Conservation (phyloP, 164 flowering plant genomes). For the Santalum album region DNA sequence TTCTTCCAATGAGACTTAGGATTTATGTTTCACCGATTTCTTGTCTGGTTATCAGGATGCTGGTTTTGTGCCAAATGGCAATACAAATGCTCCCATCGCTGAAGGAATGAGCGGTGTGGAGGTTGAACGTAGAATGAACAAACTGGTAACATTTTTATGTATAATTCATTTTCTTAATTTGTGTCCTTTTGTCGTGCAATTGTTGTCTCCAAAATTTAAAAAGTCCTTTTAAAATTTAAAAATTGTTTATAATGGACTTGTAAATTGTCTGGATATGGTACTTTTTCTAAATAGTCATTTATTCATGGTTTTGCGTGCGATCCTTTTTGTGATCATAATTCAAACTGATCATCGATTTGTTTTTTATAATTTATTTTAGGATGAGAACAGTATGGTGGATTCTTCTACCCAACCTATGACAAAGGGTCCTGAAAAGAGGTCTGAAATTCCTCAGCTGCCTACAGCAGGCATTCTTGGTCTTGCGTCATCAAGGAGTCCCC, state of each 20-base stretch:
- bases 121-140: conserved; percentile 50
- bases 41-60: conserved; percentile 46
- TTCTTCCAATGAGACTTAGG: background rate
- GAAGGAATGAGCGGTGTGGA: conserved; percentile 79
- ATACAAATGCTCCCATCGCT: conserved; percentile 33
- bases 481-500: conserved; percentile 22
- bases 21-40: background rate
- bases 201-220: too few species aligned
- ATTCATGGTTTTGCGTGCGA: too few species aligned
- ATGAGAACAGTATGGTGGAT: conserved; percentile 33
- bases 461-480: conserved; percentile 19
- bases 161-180: background rate
- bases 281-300: too few species aligned
- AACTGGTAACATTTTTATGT: conserved; percentile 21
- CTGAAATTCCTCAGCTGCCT: conserved; percentile 39
- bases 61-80: conserved; percentile 54
- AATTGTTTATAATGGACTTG: too few species aligned
- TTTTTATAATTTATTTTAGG: conserved; percentile 20
- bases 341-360: background rate
- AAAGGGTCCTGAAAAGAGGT: conserved; percentile 30
- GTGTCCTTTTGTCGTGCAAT: background rate
- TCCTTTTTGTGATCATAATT: background rate
- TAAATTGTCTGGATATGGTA: too few species aligned
- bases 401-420: conserved; percentile 17
- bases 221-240: too few species aligned